Base-by-base conservation (phyloP, 2,329 filamentous ascomycete species). In the Xenoacremonium recifei region DNA sequence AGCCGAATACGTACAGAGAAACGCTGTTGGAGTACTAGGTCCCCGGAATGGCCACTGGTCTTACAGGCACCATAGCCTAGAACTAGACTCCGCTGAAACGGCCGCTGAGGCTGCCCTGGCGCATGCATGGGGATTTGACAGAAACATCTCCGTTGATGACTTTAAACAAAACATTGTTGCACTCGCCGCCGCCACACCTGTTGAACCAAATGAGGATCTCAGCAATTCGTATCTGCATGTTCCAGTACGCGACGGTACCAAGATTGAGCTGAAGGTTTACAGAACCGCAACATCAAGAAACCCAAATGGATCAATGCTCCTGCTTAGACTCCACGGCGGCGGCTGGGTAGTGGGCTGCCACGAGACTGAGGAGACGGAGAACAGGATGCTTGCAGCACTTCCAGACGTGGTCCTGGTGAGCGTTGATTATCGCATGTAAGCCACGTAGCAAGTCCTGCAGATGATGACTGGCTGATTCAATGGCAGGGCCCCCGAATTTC, bases 291-390 rank as follows among this genome's bases (percentile, higher is more conserved):
- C 4, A 45, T 47, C 1, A 23, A 32, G 0, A n/a, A n/a, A n/a
- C 23, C 15, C 16, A 0, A 31, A 50, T 20, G 55, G 54, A 4
- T 39, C 47, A 13, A 17, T 59, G 2, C 56, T 57, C 13, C 23
- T 13, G 52, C 48, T 51, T 21, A 43, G 49, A 3, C 57, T 59
- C 42, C 55, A 59, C 7, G 56, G 56, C 5, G 54, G 54, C 44
- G 54, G 54, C 11, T 56, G 53, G 53, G 42, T 32, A 18, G 35
- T 59, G 20, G 56, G 54, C 12, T 6, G 48, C 4, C 55, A 59
- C 10, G 54, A 57, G n/a, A 35, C 47, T 3, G 55, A 59, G 18
- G 56, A 52, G 0, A 21, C 41, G 0, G 56, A 59, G 3, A 59
- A 57, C 19, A 44, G 54, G 2, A 47, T 51, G 30, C 52, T 49